phyloP scores from a whole-genome alignment of 1,284 basidiomycete genomes.

The Porogramme epimiltina region DNA sequence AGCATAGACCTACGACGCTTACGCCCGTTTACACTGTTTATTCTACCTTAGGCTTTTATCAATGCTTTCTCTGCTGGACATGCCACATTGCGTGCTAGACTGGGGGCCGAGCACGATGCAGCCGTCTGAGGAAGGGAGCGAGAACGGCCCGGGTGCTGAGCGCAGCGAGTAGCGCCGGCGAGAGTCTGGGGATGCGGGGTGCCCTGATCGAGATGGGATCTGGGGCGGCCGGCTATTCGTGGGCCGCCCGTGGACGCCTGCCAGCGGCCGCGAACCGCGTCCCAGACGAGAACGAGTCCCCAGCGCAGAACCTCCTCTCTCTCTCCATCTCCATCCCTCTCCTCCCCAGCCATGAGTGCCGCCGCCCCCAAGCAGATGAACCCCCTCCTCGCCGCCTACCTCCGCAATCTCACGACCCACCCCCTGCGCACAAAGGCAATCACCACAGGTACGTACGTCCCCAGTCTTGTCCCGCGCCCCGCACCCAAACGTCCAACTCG shows the following conservation, averaged over 20 bases:
- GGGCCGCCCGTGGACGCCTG: neutral
- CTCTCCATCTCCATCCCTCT: neutral
- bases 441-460: slow-evolving; percentile 54
- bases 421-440: slow-evolving; percentile 77
- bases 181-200: slow-evolving; percentile 7
- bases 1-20: slow-evolving; percentile 17
- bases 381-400: slow-evolving; percentile 65
- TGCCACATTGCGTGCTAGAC: too few species aligned
- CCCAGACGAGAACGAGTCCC: neutral
- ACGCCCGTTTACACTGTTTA: slow-evolving; percentile 14
- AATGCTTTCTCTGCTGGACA: too few species aligned
- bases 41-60: slow-evolving; percentile 24
- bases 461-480: neutral
- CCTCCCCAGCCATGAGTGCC: slow-evolving; percentile 36
- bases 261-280: neutral
- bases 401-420: slow-evolving; percentile 60
- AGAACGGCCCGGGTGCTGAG: neutral
- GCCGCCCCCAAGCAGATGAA: slow-evolving; percentile 39
- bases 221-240: neutral
- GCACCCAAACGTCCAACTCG: neutral
- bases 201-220: slow-evolving; percentile 8
- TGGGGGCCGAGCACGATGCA: too few species aligned
- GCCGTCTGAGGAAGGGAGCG: neutral
- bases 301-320: neutral
- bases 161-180: neutral